Evolutionary conservation across 2,329 filamentous ascomycete genomes (phyloP).

Genomic region (Dactylella cylindrospora): DNA sequence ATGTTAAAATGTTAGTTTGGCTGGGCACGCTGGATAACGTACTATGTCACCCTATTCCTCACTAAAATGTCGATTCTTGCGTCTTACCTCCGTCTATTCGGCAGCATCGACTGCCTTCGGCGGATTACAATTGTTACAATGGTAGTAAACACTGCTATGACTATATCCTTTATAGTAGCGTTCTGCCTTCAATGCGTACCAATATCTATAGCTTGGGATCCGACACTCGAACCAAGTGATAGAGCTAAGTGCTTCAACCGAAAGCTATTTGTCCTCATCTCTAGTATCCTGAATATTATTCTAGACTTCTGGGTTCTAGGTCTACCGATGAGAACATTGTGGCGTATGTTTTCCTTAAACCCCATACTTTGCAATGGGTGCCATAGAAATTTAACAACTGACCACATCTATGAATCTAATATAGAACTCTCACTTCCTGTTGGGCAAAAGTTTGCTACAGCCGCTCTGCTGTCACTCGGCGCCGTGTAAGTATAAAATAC

Average conservation of each 20-base stretch:
- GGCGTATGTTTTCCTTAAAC: conserved; percentile 14
- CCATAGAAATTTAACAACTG: background rate
- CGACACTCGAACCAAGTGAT: conserved; percentile 13
- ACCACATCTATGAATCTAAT: background rate
- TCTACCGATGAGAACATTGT: conserved; percentile 25
- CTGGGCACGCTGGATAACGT: conserved; percentile 14
- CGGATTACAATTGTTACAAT: conserved; percentile 21
- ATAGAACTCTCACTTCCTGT: conserved; percentile 20
- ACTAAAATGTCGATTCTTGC: conserved; percentile 45
- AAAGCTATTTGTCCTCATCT: conserved; percentile 10
- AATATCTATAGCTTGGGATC: conserved; percentile 10
- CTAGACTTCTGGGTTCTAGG: conserved; percentile 34
- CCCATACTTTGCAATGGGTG: background rate
- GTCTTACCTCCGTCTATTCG: conserved; percentile 46
- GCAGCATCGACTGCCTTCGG: conserved; percentile 18
- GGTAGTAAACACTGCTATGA: conserved; percentile 19
- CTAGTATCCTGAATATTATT: conserved; percentile 20
- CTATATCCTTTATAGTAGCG: conserved; percentile 16
- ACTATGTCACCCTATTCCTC: conserved; percentile 39
- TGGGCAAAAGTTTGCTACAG: conserved; percentile 28
- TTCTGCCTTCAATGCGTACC: conserved; percentile 10
- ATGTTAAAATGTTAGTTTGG: conserved; percentile 3
- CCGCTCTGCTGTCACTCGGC: conserved; percentile 21
- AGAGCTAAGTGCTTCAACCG: conserved; percentile 14
- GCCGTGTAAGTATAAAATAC: conserved; percentile 18